These are phyloP conservation scores for Penicillium daleae DNA, from an alignment of 495 filamentous ascomycete genomes.

Conservation along the genomic window DNA sequence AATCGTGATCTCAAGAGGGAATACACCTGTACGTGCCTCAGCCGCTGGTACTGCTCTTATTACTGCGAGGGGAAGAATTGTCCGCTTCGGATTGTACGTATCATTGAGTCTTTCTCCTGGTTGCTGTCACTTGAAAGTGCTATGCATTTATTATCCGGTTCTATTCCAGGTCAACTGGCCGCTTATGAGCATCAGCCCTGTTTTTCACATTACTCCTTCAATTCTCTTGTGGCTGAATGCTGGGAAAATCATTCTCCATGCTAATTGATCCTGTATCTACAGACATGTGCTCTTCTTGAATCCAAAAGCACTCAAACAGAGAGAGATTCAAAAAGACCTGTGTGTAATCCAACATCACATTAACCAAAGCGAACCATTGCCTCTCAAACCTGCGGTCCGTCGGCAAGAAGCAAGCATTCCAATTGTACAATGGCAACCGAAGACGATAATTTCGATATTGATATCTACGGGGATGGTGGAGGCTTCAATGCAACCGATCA, in stretches of 20 bases:
- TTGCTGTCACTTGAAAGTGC: constrained; percentile 17
- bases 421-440: constrained; percentile 69
- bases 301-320: constrained; percentile 32
- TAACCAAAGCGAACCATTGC: constrained; percentile 35
- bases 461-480: constrained; percentile 88
- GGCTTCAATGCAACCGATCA: constrained; percentile 51
- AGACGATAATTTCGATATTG: constrained; percentile 97
- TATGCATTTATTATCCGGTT: constrained; percentile 16
- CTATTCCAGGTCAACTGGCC: not conserved
- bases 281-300: constrained; percentile 53
- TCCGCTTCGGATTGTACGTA: constrained; percentile 54
- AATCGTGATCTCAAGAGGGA: constrained; percentile 3
- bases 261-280: constrained; percentile 47
- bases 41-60: constrained; percentile 29
- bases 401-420: constrained; percentile 21
- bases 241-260: constrained; percentile 32
- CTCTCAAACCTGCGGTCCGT: constrained; percentile 19
- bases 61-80: constrained; percentile 25
- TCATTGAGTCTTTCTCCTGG: constrained; percentile 34
- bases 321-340: constrained; percentile 36
- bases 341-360: constrained; percentile 39
- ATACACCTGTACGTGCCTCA: constrained; percentile 28
- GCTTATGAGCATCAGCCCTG: not conserved
- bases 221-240: constrained; percentile 14
- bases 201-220: not conserved